Percentiles rank a stretch among this genome's conserved stretches.
Evolutionary conservation across 2,329 filamentous ascomycete species (phyloP).

Genomic region (Beauveria rudraprayagi): DNA sequence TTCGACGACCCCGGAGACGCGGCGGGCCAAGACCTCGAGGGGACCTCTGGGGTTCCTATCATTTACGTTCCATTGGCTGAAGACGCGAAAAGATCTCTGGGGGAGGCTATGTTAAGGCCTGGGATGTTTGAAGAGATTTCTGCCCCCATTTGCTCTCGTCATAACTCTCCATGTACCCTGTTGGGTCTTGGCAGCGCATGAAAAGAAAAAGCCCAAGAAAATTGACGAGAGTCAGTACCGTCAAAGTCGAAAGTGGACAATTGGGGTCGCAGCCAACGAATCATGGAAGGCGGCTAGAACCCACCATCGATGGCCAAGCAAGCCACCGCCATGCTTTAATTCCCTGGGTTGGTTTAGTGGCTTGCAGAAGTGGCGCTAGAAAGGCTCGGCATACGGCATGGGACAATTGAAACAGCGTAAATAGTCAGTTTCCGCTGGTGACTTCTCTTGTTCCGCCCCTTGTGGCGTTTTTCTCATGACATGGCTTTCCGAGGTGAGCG

Average conservation of each 20-base stretch:
- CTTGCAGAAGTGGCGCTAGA: neutral
- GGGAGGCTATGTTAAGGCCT: neutral
- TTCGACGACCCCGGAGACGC: slow-evolving; percentile 2
- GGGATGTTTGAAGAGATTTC: slow-evolving; percentile 2
- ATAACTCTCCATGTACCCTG: neutral
- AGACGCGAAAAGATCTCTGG: neutral
- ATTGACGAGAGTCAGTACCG: neutral
- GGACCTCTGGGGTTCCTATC: neutral
- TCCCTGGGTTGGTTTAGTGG: neutral
- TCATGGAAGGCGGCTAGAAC: neutral
- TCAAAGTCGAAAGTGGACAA: neutral
- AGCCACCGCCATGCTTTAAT: slow-evolving; percentile 1
- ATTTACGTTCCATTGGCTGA: neutral
- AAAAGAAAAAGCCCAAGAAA: neutral
- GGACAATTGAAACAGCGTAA: neutral
- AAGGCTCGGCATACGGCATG: slow-evolving; percentile 4
- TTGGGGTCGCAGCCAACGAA: neutral
- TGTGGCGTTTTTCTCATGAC: neutral
- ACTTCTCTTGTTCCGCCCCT: neutral
- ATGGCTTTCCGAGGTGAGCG: neutral
- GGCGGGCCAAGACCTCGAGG: slow-evolving; percentile 1
- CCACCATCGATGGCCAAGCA: neutral
- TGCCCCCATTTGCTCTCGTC: neutral
- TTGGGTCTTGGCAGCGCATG: neutral
- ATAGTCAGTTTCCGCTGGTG: neutral